phyloP scores from a whole-genome alignment of 2,329 filamentous ascomycete genomes.

The Metarhizium sp. region DNA sequence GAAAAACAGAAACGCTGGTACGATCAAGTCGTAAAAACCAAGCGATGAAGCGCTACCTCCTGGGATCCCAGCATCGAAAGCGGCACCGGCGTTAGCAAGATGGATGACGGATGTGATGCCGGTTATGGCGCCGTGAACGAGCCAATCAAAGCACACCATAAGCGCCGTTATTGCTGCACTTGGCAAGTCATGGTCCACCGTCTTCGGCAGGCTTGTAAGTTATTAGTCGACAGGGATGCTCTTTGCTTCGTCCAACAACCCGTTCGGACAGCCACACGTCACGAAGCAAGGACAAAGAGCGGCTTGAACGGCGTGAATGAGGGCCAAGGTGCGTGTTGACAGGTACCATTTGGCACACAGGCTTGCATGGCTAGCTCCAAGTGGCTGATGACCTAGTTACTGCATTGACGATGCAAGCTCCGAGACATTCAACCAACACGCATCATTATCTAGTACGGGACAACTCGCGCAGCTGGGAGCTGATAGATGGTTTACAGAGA shows the following conservation, averaged over 20 bases:
- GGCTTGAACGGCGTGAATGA: background rate
- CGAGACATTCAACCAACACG: background rate
- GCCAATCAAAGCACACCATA: constrained; percentile 18
- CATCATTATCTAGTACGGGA: background rate
- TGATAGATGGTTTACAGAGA: background rate
- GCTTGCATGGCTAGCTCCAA: background rate
- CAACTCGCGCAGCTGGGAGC: background rate
- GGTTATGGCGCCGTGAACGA: constrained; percentile 8
- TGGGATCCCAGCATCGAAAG: background rate
- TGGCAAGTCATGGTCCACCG: constrained; percentile 16
- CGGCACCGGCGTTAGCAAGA: background rate
- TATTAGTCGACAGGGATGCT: background rate
- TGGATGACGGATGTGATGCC: constrained; percentile 13
- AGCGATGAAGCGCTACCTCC: background rate
- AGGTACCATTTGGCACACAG: background rate
- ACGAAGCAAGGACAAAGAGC: background rate
- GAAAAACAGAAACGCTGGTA: background rate
- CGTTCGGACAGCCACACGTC: background rate
- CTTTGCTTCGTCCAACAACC: background rate
- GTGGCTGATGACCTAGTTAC: background rate
- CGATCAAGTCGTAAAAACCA: background rate
- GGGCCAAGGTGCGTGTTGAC: background rate
- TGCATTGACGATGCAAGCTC: background rate
- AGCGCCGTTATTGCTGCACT: constrained; percentile 20
- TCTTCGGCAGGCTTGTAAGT: constrained; percentile 11